phyloP scores from a whole-genome alignment of 2,329 filamentous ascomycete genomes.

The Calonectria ilicicola region DNA sequence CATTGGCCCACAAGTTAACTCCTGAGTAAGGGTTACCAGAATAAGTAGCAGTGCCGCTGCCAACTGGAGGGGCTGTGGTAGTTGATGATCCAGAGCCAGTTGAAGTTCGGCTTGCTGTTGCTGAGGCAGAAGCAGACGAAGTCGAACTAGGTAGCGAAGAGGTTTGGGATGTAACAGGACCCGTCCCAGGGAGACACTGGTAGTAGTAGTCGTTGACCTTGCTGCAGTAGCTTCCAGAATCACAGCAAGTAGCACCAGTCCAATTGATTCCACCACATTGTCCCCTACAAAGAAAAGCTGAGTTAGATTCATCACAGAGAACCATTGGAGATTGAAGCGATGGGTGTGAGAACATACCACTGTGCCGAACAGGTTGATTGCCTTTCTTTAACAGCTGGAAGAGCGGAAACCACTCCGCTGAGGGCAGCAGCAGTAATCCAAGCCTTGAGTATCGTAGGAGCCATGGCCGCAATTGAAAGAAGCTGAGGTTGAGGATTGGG shows the following conservation, averaged over 20 bases:
- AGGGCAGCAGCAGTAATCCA: conserved; percentile 32
- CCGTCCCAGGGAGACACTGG: conserved; percentile 35
- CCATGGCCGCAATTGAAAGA: conserved; percentile 18
- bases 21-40: conserved; percentile 67
- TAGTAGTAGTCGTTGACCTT: conserved; percentile 42
- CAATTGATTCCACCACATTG: conserved; percentile 62
- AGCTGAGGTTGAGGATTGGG: background rate
- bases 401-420: conserved; percentile 49
- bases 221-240: conserved; percentile 34
- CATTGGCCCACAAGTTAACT: conserved; percentile 65
- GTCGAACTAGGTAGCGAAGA: conserved; percentile 29
- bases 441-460: conserved; percentile 24
- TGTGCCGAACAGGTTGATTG: conserved; percentile 44
- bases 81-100: conserved; percentile 26
- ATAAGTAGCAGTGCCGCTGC: conserved; percentile 53
- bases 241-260: conserved; percentile 59
- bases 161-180: conserved; percentile 22
- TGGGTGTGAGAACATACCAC: conserved; percentile 20
- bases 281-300: conserved; percentile 30
- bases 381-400: conserved; percentile 47
- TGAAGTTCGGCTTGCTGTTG: conserved; percentile 14
- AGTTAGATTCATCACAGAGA: background rate
- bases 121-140: conserved; percentile 9
- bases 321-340: fast-evolving
- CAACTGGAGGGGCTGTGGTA: conserved; percentile 41